Evolutionary conservation across 2,329 filamentous ascomycete species (phyloP).

Genomic region (Ceratocystis colombiana): DNA sequence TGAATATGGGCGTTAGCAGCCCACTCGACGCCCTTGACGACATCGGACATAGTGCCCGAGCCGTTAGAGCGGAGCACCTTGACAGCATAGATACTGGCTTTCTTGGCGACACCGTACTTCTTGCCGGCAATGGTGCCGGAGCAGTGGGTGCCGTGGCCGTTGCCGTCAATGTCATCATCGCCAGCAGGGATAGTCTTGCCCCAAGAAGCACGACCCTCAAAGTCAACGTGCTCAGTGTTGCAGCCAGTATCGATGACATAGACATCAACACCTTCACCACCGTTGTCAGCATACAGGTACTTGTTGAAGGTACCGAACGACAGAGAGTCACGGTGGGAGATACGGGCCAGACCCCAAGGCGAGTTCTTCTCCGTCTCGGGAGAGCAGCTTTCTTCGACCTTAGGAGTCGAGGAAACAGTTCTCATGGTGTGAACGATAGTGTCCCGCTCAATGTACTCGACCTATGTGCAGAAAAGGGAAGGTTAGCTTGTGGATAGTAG

Average conservation of each 20-base stretch:
- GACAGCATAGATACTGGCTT: conserved; percentile 91
- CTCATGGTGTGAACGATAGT: conserved; percentile 75
- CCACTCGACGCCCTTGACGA: conserved; percentile 96
- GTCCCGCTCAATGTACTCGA: conserved; percentile 94
- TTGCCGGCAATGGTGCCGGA: conserved; percentile 95
- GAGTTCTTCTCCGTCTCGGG: conserved; percentile 73
- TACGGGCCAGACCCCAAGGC: conserved; percentile 97
- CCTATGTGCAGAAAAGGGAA: conserved; percentile 43
- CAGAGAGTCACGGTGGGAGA: conserved; percentile 83
- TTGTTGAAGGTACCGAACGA: conserved; percentile 95
- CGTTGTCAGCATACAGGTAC: conserved; percentile 83
- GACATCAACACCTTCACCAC: conserved; percentile 94
- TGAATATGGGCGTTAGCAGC: conserved; percentile 71
- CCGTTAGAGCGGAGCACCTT: conserved; percentile 97
- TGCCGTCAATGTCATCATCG: conserved; percentile 85
- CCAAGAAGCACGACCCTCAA: conserved; percentile 91
- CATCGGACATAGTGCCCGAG: conserved; percentile 96
- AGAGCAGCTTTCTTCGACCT: conserved; percentile 38
- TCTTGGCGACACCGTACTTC: conserved; percentile 99
- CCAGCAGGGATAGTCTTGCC: conserved; percentile 86
- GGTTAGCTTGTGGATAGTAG: too few species aligned
- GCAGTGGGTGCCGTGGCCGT: conserved; percentile 98
- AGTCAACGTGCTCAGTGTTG: conserved; percentile 89
- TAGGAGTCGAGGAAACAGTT: conserved; percentile 33
- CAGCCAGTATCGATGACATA: conserved; percentile 98